Base-by-base conservation (phyloP, 306 rosid species). In the Prunus mongolica region DNA sequence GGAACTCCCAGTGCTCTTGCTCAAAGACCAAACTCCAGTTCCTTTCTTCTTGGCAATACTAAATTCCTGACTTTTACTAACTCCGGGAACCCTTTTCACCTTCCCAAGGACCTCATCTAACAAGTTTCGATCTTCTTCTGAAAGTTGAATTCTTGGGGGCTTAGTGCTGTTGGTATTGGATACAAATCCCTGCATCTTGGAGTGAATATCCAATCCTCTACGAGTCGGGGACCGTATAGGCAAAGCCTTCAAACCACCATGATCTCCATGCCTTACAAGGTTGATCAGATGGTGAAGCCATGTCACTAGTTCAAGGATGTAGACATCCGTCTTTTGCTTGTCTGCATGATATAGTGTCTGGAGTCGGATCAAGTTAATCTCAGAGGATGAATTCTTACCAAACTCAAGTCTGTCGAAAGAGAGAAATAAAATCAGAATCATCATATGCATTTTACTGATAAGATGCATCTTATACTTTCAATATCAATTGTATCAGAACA, bases 301-400 rank as follows among this genome's bases (percentile, higher is more conserved):
- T 56, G 86, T 81, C 81, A 96, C 86, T 77, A 96, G 71, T 72
- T 96, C 92, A 12, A 88, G 83, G n/a, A 96, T 85, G 80, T 78
- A 82, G 60, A 28, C 32, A 78, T 96, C 99, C 32, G 86, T 82
- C 81, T 87, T 96, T 80, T 82, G 90, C 83, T 85, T 92, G 66
- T 92, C 96, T 1, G 90, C 93, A 0, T 96, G 93, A 78, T 92
- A 86, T 30, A 96, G 93, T 24, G 99, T 88, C 85, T 86, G 97
- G 62, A 96, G 86, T 50, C 98, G 93, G 77, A 85, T 88, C 76
- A 74, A 60, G 80, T 63, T 88, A 66, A 71, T 82, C 19, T 93
- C 83, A 30, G 76, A 58, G 73, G 80, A 22, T 46, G 80, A 38
- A 69, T 67, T 67, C 70, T 87, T 89, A 30, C 89, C 95, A 8